Evolutionary conservation across 148 eudicot species (phyloP), one percentile per base, ranked within the genome.

Genomic region (Rheum nobile): DNA sequence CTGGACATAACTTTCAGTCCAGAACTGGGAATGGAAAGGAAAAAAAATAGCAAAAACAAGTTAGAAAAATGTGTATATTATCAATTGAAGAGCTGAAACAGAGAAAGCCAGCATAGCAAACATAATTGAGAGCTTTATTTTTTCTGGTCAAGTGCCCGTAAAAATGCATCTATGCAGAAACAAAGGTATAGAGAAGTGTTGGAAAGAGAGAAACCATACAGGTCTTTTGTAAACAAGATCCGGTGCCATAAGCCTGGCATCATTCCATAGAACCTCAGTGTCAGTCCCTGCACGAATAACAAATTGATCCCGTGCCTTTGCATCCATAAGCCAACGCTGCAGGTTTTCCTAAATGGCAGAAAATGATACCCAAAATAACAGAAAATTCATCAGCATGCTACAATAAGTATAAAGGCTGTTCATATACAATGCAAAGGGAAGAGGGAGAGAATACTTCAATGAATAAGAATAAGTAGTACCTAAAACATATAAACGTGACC

Each of bases 1-100:
- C 78, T 90, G 97, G 46, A 95, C 96, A 79, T 84, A 95, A 80
- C 99, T 85, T n/a, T 95, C 97, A 13, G 97, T 91, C 96, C 97
- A 90, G 65, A 67, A 77, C 99, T 95, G 94, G 79, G 77, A 59
- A 52, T 0, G 26, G 8, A 2, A 24, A 41, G 26, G 12, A 44
- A n/a, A n/a, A 55, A 24, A 61, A 52, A 37, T 6, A 9, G 4
- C 43, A 72, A 31, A 6, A 63, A 14, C n/a, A 16, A 16, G 10
- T 65, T 65, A 65, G n/a, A 14, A 55, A 54, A 59, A 26, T 2
- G 16, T 59, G 34, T 54, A 26, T 10, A 26, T 26, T 9, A 59
- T 10, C 17, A 28, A 26, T 24, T 29, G 6, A 41, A 6, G 10
- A 41, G 26, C 35, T 59, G 28, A 59, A 28, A 24, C 0, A 4